phyloP scores from a whole-genome alignment of 495 filamentous ascomycete genomes.

The Neurospora sp. region DNA sequence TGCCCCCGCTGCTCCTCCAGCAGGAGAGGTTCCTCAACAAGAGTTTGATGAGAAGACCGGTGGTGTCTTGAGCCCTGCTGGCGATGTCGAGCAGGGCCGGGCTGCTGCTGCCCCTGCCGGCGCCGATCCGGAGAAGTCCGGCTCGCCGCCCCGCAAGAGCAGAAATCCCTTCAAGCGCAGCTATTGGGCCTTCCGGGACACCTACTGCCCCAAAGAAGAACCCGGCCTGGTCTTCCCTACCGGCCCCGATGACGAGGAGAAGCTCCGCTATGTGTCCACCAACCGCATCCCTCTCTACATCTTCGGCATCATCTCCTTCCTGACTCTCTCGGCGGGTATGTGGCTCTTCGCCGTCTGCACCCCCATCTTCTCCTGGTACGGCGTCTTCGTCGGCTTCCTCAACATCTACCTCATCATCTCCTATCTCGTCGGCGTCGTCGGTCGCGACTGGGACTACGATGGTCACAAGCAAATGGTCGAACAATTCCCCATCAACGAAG shows the following conservation, averaged over 20 bases:
- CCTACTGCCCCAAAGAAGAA: slow-evolving; percentile 22
- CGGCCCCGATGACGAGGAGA: slow-evolving; percentile 21
- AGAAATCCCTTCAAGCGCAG: slow-evolving; percentile 8
- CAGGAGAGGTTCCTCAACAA: slow-evolving; percentile 8
- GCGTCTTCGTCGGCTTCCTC: slow-evolving; percentile 25
- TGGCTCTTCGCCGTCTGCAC: slow-evolving; percentile 22
- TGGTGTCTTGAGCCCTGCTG: background rate
- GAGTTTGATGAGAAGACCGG: slow-evolving; percentile 8
- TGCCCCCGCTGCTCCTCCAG: slow-evolving; percentile 1
- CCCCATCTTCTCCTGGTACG: slow-evolving; percentile 25
- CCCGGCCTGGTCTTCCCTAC: slow-evolving; percentile 19
- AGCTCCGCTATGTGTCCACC: slow-evolving; percentile 18
- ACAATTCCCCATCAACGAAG: slow-evolving; percentile 18
- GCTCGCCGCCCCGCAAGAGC: background rate
- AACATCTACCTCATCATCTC: slow-evolving; percentile 27
- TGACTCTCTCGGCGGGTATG: slow-evolving; percentile 25
- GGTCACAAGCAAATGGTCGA: slow-evolving; percentile 9
- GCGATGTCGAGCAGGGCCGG: slow-evolving; percentile 5
- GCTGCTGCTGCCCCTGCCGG: background rate
- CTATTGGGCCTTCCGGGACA: slow-evolving; percentile 14
- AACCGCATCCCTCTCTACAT: slow-evolving; percentile 25
- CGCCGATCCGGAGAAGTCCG: slow-evolving; percentile 8
- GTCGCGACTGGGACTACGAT: slow-evolving; percentile 21
- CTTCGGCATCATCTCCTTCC: slow-evolving; percentile 22
- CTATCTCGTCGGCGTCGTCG: slow-evolving; percentile 22